Evolutionary conservation across 805 yeast genomes (phyloP), one percentile per base, ranked within the genome.

Genomic region (Suhomyces prunicola): DNA sequence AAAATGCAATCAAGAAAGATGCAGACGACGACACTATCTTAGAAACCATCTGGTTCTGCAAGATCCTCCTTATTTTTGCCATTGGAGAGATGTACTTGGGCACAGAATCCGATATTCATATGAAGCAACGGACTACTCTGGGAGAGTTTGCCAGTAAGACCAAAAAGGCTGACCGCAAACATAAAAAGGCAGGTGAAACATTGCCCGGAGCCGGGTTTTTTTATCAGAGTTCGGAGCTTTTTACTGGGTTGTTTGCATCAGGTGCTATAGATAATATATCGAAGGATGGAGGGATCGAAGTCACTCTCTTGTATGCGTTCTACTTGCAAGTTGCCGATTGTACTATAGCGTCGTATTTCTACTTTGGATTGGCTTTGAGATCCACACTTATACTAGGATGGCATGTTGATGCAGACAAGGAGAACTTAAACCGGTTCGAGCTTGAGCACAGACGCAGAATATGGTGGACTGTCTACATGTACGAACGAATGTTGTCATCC

Each of bases 31-130:
- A 86, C 56, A 79, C 88, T 5, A 81, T 86, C 27, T 72, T 86
- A 50, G 90, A 87, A 64, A 84, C 91, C 0, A 86, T 88, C 46
- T 88, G 92, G 90, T 86, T 86, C 60, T 87, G 93, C 70, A 88
- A 88, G 65, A 80, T 87, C 5, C 64, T 88, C 22, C 68, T 88
- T 50, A 85, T 88, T 23, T 87, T 88, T 66, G 90, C 93, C 4
- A 79, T 84, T 47, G 94, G 96, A 15, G 96, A 88, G 64, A 87
- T 88, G 89, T 88, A 88, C 61, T 67, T 87, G 36, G 93, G 93
- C 1, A 86, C 90, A 0, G 86, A 87, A 10, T 85, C 87, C 50
- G 82, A 81, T 57, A 72, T 78, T 22, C 85, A 85, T 61, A 83
- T 86, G 3, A 70, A 72, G 54, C 42, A 39, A 19, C 22, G 42